Conservation (phyloP, 371 early-diverging fungal species). For the Apophysomyces elegans region DNA sequence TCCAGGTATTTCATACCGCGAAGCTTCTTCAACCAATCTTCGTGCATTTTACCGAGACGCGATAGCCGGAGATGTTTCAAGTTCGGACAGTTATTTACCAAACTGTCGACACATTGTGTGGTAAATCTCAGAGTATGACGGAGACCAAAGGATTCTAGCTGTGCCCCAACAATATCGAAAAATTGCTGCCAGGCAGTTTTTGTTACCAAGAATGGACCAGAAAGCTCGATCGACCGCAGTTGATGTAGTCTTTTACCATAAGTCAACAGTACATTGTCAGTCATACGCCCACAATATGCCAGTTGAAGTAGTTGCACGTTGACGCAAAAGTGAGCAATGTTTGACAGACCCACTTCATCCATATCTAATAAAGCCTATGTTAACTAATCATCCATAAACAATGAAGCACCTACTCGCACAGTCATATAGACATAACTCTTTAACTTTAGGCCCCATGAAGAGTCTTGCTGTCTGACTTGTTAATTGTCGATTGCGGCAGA, state of each 20-base stretch:
- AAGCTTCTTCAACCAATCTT: conserved; percentile 52
- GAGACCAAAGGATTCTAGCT: conserved; percentile 63
- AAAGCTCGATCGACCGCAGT: conserved; percentile 63
- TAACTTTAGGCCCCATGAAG: conserved; percentile 70
- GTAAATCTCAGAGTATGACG: conserved; percentile 68
- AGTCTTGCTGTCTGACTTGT: conserved; percentile 66
- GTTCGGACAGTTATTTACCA: conserved; percentile 58
- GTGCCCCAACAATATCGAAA: conserved; percentile 53
- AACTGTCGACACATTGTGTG: conserved; percentile 47
- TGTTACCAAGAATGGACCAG: conserved; percentile 76
- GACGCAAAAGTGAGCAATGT: conserved; percentile 71
- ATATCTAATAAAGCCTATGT: conserved; percentile 44
- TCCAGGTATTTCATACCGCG: conserved; percentile 39
- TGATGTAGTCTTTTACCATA: conserved; percentile 52
- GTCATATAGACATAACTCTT: conserved; percentile 72
- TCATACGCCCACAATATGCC: conserved; percentile 80
- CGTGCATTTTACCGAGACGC: conserved; percentile 55
- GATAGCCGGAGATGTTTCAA: conserved; percentile 63
- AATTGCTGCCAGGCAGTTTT: conserved; percentile 64
- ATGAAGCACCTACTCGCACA: conserved; percentile 62
- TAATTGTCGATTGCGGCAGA: conserved; percentile 76
- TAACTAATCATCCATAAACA: not conserved
- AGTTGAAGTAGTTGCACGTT: conserved; percentile 63
- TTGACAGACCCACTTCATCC: conserved; percentile 52
- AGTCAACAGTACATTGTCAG: conserved; percentile 51